Evolutionary conservation across 2,329 filamentous ascomycete genomes (phyloP).

Genomic region (Diaporthe sp.): DNA sequence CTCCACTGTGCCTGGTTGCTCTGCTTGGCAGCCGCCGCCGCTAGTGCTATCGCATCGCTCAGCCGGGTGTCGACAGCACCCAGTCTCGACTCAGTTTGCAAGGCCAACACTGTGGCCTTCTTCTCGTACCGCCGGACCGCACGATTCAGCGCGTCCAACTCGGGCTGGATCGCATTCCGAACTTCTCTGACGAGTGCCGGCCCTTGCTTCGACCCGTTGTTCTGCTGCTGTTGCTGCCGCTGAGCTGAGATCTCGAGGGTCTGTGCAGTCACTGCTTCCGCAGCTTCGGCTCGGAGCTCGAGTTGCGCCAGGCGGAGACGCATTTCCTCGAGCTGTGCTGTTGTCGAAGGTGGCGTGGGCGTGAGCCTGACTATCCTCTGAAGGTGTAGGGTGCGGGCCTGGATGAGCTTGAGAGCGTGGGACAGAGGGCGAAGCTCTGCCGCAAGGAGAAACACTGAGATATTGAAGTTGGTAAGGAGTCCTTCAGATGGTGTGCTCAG

Average conservation of each 20-base stretch:
- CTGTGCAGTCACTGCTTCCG: constrained; percentile 47
- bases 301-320: constrained; percentile 76
- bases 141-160: constrained; percentile 88
- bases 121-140: constrained; percentile 94
- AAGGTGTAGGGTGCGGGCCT: constrained; percentile 82
- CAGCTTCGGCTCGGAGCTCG: constrained; percentile 66
- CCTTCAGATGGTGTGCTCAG: constrained; percentile 87
- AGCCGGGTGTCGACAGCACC: constrained; percentile 78
- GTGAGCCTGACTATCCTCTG: constrained; percentile 77
- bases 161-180: constrained; percentile 77
- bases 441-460: constrained; percentile 89
- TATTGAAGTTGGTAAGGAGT: constrained; percentile 91
- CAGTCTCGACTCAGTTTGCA: constrained; percentile 82
- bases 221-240: constrained; percentile 45
- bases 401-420: constrained; percentile 84
- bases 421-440: constrained; percentile 87
- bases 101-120: constrained; percentile 79
- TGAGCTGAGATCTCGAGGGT: constrained; percentile 40
- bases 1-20: constrained; percentile 51
- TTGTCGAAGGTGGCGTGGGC: constrained; percentile 54
- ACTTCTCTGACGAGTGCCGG: constrained; percentile 67
- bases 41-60: constrained; percentile 84
- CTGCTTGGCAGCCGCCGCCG: constrained; percentile 76
- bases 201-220: constrained; percentile 53
- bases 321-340: constrained; percentile 67